phyloP scores from a whole-genome alignment of 768 basidiomycete genomes.

The Neoboletus subvelutipes region DNA sequence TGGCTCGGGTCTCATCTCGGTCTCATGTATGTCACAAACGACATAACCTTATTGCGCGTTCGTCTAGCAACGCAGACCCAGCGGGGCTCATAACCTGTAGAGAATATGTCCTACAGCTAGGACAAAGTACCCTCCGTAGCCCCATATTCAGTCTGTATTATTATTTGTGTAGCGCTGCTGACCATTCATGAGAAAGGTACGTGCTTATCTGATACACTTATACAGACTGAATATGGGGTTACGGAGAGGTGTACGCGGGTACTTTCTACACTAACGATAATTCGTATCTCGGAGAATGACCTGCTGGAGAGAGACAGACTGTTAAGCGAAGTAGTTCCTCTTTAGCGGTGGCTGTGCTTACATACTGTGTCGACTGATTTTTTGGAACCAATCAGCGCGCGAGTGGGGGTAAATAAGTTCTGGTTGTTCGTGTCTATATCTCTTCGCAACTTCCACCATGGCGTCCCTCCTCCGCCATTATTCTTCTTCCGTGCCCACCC shows the following conservation, averaged over 20 bases:
- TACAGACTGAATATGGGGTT: background rate
- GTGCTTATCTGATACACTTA: too few species aligned
- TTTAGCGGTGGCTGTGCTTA: conserved; percentile 15
- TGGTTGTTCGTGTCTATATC: background rate
- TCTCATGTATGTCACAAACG: too few species aligned
- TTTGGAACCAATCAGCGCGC: conserved; percentile 22
- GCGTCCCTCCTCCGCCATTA: conserved; percentile 31
- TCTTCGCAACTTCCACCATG: conserved; percentile 25
- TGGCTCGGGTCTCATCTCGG: too few species aligned
- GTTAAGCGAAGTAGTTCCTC: background rate
- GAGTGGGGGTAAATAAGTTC: conserved; percentile 4
- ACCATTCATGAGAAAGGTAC: too few species aligned
- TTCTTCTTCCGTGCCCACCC: conserved; percentile 35
- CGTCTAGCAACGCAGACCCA: too few species aligned
- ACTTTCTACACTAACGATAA: background rate
- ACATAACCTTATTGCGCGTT: too few species aligned
- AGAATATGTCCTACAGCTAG: too few species aligned
- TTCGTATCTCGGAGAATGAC: background rate
- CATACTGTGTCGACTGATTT: conserved; percentile 26
- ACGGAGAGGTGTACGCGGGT: background rate
- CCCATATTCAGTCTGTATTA: too few species aligned
- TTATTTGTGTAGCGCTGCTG: too few species aligned
- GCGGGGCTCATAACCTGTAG: too few species aligned
- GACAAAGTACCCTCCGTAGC: too few species aligned
- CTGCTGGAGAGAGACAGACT: background rate